phyloP scores from a whole-genome alignment of 768 basidiomycete genomes.

The Pseudohyphozyma bogoriensis region DNA sequence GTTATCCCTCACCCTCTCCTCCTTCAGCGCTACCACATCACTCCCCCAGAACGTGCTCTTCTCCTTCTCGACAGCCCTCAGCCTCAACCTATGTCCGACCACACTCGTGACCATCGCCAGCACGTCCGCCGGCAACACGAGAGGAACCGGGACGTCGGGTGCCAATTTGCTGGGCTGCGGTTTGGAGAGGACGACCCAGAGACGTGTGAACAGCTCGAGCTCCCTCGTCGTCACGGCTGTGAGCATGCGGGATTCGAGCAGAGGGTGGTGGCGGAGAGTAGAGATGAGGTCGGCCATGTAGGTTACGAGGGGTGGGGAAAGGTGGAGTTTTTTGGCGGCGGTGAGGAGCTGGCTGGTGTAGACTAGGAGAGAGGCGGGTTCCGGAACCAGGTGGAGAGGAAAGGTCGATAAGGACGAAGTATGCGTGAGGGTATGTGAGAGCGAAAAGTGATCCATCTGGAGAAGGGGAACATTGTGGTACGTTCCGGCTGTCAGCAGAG shows the following conservation, averaged over 20 bases:
- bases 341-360: background rate
- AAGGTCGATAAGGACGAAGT: background rate
- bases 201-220: background rate
- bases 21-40: background rate
- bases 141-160: no score
- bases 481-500: no score
- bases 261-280: constrained; percentile 2
- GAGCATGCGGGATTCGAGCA: constrained; percentile 4
- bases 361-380: background rate
- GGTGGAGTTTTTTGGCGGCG: background rate
- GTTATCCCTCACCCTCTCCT: background rate
- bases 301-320: constrained; percentile 1
- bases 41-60: constrained; percentile 6
- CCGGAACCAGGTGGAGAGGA: background rate
- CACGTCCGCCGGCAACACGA: constrained; percentile 1
- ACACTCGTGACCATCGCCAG: background rate
- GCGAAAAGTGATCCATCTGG: constrained; percentile 5
- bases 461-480: no score
- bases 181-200: background rate
- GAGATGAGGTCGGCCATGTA: constrained; percentile 8
- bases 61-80: background rate
- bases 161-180: background rate
- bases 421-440: background rate
- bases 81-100: background rate
- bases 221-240: background rate